Evolutionary conservation across 2,329 filamentous ascomycete species (phyloP).

Genomic region (Colletotrichum chrysophilum): DNA sequence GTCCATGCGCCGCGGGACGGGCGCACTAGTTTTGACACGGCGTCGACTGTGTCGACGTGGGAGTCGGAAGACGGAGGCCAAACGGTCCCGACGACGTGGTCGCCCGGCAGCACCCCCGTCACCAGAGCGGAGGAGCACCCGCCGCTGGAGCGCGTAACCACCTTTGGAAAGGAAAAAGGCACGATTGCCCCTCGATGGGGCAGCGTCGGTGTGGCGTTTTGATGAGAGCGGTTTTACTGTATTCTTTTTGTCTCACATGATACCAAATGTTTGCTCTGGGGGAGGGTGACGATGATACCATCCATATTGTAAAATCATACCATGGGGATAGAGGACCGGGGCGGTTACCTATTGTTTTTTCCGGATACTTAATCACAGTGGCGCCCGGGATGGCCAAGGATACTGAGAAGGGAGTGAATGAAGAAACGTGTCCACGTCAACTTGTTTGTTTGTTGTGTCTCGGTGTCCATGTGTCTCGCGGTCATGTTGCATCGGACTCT

Average conservation of each 20-base stretch:
- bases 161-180: constrained; percentile 17
- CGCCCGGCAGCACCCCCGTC: constrained; percentile 50
- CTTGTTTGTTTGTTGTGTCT: neutral
- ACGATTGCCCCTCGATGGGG: neutral
- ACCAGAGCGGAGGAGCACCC: constrained; percentile 43
- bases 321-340: neutral
- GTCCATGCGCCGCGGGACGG: constrained; percentile 40
- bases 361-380: neutral
- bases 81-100: constrained; percentile 54
- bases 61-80: constrained; percentile 49
- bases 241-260: constrained; percentile 11
- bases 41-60: constrained; percentile 56
- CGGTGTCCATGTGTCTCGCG: neutral
- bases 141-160: constrained; percentile 21
- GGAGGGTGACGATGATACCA: constrained; percentile 6
- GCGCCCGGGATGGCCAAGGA: neutral
- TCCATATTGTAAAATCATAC: neutral
- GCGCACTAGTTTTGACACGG: constrained; percentile 50
- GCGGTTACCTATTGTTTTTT: neutral
- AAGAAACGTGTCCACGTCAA: neutral
- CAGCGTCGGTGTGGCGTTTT: constrained; percentile 21
- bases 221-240: neutral
- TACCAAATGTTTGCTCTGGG: constrained; percentile 12
- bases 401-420: neutral
- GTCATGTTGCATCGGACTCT: neutral